Base-by-base conservation (phyloP, 345 rosid species). In the Populus deltoides region DNA sequence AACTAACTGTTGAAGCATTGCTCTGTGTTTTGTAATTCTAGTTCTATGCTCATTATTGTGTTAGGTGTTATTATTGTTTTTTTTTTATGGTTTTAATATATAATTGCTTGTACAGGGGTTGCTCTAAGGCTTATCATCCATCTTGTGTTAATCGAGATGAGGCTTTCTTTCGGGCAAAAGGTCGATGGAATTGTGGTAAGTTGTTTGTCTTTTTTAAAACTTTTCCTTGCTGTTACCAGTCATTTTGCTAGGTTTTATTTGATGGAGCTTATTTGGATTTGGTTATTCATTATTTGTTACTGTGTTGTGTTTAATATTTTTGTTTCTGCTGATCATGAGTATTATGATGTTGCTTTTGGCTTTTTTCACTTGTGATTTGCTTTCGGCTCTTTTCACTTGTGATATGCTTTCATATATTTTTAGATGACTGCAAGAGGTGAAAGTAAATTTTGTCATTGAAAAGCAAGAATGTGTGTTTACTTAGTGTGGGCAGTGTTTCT, bases 151-250 rank as follows among this genome's bases (percentile, higher is more conserved):
- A 90, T 80, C 93, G 90, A 55, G 99, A 97, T 67, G 98, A 92
- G 70, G 92, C 92, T 38, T 97, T 94, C 86, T 97, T 97, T 83
- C 93, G 77, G 75, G 65, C 97, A 5, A 92, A 86, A 87, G 98
- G 97, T 57, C 87, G 90, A 82, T 97, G 99, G 99, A 92, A 94
- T 84, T 96, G 99, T 73, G 99, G 99, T 96, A 86, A 86, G 98
- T 81, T 71, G 36, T 2, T 27, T 15, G 8, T 45, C n/a, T 51
- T 76, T 70, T 61, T 10, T 2, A 18, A 25, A 57, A 27, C 75
- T 9, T 68, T 20, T 49, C n/a, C 29, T 45, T 62, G 15, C 6
- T 7, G 62, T 11, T 39, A 47, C 38, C 59, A 1, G 15, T 69
- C 41, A 68, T 59, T n/a, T 57, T 38, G 3, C 31, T 47, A 24